Evolutionary conservation across 73 alveolate genomes (phyloP).

Genomic region (Tetrahymena borealis): DNA sequence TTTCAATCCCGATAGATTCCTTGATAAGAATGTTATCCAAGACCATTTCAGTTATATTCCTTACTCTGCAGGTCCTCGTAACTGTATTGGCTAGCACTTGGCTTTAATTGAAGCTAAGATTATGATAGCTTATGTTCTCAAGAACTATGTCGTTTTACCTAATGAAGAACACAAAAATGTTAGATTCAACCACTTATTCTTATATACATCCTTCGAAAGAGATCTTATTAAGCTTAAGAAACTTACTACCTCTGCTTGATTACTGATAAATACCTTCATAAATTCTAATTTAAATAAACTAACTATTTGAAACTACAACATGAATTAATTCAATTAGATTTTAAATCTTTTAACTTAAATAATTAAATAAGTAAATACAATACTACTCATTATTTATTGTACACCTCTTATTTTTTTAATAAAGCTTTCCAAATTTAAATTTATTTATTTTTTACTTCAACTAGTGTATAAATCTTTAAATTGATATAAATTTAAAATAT

Average conservation of each 20-base stretch:
- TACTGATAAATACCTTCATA: no score
- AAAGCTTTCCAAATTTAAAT: no score
- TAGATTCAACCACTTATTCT: not conserved
- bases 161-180: conserved; percentile 14
- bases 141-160: not conserved
- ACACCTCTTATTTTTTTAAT: no score
- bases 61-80: conserved; percentile 38
- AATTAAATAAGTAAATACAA: no score
- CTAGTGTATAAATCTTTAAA: no score
- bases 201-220: not conserved
- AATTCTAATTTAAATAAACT: no score
- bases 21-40: not conserved
- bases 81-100: conserved; percentile 36
- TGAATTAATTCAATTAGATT: no score
- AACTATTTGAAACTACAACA: no score
- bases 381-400: no score
- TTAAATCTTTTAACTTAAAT: no score
- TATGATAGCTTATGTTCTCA: conserved; percentile 3
- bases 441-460: no score
- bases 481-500: no score
- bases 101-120: conserved; percentile 34
- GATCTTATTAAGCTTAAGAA: not conserved
- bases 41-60: conserved; percentile 19
- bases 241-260: not conserved
- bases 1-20: not conserved